A percentile compares a stretch with the other conserved stretches of the same genome.
phyloP scores from a whole-genome alignment of 1,284 basidiomycete species.

The Jaminaea rosea region DNA sequence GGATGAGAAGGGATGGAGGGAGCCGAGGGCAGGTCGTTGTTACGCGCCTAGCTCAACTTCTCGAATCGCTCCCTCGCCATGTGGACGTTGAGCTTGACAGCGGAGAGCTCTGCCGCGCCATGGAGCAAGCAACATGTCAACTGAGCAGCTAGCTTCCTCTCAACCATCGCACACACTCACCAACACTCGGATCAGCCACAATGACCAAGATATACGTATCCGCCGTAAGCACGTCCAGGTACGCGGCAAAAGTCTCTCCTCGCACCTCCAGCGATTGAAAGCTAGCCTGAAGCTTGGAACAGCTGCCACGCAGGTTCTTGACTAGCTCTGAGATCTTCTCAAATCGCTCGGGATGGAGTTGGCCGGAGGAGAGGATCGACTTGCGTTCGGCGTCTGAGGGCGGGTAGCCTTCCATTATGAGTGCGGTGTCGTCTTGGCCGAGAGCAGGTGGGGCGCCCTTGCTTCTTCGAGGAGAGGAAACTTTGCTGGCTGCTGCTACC shows the following conservation, averaged over 20 bases:
- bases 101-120: conserved; percentile 64
- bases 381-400: background rate
- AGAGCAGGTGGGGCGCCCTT: conserved; percentile 1
- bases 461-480: background rate
- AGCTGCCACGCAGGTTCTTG: conserved; percentile 57
- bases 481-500: no score
- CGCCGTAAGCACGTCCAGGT: conserved; percentile 85
- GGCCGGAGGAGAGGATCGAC: conserved; percentile 49
- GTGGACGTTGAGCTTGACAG: conserved; percentile 71
- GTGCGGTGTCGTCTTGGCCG: conserved; percentile 5
- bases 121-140: background rate
- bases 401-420: conserved; percentile 19
- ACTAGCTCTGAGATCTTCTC: conserved; percentile 92
- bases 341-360: conserved; percentile 71
- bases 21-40: no score
- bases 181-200: conserved; percentile 74
- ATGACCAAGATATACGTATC: conserved; percentile 91
- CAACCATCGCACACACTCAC: conserved; percentile 50
- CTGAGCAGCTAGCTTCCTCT: background rate
- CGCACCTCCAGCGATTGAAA: conserved; percentile 46
- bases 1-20: no score
- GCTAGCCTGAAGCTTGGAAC: conserved; percentile 21
- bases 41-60: conserved; percentile 44
- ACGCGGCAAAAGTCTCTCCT: conserved; percentile 62
- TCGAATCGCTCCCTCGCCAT: conserved; percentile 71